A percentile compares a stretch with the other conserved stretches of the same genome.
These are phyloP conservation scores for Penicillium sp. DNA, from an alignment of 2,329 filamentous ascomycete species.

Conservation along the genomic window DNA sequence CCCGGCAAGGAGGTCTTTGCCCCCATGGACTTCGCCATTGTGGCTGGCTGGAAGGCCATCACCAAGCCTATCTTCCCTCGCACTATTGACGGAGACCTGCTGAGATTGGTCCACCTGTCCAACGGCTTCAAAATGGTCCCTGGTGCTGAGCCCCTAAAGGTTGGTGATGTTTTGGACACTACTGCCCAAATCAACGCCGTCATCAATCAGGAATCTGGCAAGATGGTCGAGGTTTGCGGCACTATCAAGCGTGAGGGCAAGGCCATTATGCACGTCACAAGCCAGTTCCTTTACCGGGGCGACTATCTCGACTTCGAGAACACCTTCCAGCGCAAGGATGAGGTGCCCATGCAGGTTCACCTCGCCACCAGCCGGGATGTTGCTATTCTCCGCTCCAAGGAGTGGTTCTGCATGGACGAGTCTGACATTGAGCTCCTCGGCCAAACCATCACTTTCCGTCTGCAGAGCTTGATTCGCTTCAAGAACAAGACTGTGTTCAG, in stretches of 20 bases:
- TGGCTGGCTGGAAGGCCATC: slow-evolving; percentile 98
- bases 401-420: slow-evolving; percentile 92
- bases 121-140: slow-evolving; percentile 99
- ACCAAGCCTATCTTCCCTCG: slow-evolving; percentile 99
- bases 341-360: slow-evolving; percentile 92
- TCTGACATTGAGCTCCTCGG: slow-evolving; percentile 82
- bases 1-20: slow-evolving; percentile 92
- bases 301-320: slow-evolving; percentile 92
- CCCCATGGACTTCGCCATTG: slow-evolving; percentile 98
- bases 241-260: slow-evolving; percentile 82
- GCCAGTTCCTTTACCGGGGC: slow-evolving; percentile 95
- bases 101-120: slow-evolving; percentile 94
- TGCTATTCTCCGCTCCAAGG: slow-evolving; percentile 89
- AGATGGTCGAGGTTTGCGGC: slow-evolving; percentile 99
- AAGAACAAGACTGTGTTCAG: slow-evolving; percentile 93
- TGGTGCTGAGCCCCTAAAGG: slow-evolving; percentile 90
- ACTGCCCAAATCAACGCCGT: slow-evolving; percentile 96
- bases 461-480: slow-evolving; percentile 86
- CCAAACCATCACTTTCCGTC: slow-evolving; percentile 92
- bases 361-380: slow-evolving; percentile 86
- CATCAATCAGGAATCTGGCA: slow-evolving; percentile 95
- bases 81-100: slow-evolving; percentile 89
- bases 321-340: slow-evolving; percentile 96
- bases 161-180: slow-evolving; percentile 87
- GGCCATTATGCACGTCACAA: slow-evolving; percentile 96